Evolutionary conservation across 177 flowering plant species (phyloP).

Genomic region (Vitis hybrid): DNA sequence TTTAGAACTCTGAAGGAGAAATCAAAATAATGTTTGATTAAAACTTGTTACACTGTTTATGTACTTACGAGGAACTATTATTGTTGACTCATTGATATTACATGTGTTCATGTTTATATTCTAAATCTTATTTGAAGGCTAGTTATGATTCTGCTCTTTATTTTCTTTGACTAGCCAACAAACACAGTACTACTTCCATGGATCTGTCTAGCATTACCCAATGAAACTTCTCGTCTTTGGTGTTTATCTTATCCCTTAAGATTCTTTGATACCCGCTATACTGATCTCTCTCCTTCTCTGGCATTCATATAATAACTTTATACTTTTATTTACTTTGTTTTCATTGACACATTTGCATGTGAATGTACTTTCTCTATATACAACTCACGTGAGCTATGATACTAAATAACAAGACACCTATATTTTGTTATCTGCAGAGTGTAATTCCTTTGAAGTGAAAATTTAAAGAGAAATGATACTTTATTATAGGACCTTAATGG

Average conservation of each 20-base stretch:
- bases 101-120: too few relatives aligned
- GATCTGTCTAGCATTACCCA: background rate
- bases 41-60: too few relatives aligned
- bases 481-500: too few relatives aligned
- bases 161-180: background rate
- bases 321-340: background rate
- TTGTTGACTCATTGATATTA: too few relatives aligned
- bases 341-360: background rate
- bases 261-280: background rate
- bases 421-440: background rate
- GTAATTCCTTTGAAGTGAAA: too few relatives aligned
- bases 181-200: background rate
- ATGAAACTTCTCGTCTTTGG: conserved; percentile 3
- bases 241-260: background rate
- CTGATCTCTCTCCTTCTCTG: conserved; percentile 2
- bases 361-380: conserved; percentile 6
- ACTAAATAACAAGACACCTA: background rate
- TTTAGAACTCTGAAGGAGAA: too few relatives aligned
- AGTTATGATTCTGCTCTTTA: background rate
- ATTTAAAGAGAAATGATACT: too few relatives aligned
- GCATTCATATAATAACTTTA: background rate
- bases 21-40: too few relatives aligned
- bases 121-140: background rate
- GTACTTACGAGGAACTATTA: too few relatives aligned
- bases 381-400: background rate